Percentiles rank a stretch among this genome's conserved stretches.
phyloP scores from a whole-genome alignment of 306 rosid genomes.

The Luffa acutangula region DNA sequence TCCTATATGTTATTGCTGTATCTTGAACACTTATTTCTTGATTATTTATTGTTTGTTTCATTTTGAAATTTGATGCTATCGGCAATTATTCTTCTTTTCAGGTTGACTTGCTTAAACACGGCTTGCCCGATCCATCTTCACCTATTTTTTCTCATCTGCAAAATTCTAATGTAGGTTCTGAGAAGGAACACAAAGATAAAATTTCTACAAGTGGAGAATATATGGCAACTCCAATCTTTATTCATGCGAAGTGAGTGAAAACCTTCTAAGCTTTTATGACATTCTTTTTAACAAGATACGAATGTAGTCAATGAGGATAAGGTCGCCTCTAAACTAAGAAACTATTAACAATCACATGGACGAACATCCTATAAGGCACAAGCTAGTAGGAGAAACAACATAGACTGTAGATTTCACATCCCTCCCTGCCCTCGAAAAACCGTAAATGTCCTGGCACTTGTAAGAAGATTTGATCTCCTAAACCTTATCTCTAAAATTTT shows the following conservation, averaged over 20 bases:
- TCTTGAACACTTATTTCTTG: neutral
- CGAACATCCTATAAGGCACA: neutral
- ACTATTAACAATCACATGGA: neutral
- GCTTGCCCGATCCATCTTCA: constrained; percentile 67
- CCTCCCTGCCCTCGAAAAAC: neutral
- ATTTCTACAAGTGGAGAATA: constrained; percentile 37
- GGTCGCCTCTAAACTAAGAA: neutral
- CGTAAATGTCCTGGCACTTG: neutral
- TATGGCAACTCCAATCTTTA: constrained; percentile 68
- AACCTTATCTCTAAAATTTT: neutral
- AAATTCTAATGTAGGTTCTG: constrained; percentile 44
- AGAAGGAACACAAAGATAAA: constrained; percentile 37
- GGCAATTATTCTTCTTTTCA: constrained; percentile 12
- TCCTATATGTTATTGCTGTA: neutral
- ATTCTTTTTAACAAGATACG: neutral
- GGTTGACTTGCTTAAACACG: constrained; percentile 88
- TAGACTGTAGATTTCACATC: neutral
- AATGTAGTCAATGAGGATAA: neutral
- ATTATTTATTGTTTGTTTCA: neutral
- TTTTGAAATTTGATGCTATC: neutral
- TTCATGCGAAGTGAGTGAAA: constrained; percentile 61
- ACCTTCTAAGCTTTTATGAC: neutral
- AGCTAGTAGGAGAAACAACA: neutral
- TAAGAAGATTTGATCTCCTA: neutral
- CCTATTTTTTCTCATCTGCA: constrained; percentile 37